Evolutionary conservation across 2,329 filamentous ascomycete species (phyloP).

Genomic region (Dryadomyces quercivorus): DNA sequence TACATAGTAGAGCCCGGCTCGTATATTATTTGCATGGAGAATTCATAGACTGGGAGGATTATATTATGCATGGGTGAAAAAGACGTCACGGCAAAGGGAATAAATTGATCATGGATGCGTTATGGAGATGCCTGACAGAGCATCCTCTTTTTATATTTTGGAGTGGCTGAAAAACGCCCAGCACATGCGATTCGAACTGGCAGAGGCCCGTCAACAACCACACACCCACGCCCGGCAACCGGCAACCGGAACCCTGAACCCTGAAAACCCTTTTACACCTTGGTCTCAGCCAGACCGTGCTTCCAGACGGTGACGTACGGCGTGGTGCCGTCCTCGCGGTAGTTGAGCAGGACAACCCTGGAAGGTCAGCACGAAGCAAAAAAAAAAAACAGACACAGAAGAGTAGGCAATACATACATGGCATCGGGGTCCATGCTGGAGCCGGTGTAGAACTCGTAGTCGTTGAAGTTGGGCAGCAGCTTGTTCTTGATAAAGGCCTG

Average conservation of each 20-base stretch:
- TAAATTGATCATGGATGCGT: background rate
- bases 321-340: constrained; percentile 89
- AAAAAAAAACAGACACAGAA: constrained; percentile 7
- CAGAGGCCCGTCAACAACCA: too few species aligned
- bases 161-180: background rate
- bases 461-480: constrained; percentile 76
- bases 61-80: too few species aligned
- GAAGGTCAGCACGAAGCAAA: background rate
- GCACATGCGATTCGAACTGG: too few species aligned
- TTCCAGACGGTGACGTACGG: constrained; percentile 91
- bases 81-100: background rate
- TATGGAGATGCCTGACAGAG: background rate
- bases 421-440: constrained; percentile 86
- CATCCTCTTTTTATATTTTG: background rate
- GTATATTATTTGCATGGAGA: too few species aligned
- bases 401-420: constrained; percentile 54
- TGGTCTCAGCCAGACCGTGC: constrained; percentile 77
- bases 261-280: constrained; percentile 55
- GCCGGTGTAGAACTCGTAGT: constrained; percentile 90
- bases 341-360: constrained; percentile 87
- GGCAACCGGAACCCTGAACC: background rate
- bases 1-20: background rate
- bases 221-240: too few species aligned
- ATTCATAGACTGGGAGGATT: too few species aligned
- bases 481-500: constrained; percentile 67